These are phyloP conservation scores for Silene noctiflora DNA, from an alignment of 179 eudicot genomes.

Conservation along the genomic window DNA sequence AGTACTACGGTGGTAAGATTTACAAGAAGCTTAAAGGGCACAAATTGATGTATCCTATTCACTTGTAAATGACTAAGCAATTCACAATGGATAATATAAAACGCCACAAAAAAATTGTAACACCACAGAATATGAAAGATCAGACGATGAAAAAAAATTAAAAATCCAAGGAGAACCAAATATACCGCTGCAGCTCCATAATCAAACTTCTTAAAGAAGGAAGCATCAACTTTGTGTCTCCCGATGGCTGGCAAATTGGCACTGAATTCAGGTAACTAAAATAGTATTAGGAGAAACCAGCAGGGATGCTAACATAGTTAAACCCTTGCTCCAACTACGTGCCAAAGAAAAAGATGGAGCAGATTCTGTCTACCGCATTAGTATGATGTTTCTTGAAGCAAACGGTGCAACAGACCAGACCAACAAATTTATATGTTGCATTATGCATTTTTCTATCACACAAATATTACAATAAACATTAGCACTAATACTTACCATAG, in stretches of 20 bases:
- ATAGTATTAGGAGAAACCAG: background rate
- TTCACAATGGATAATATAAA: too few species aligned
- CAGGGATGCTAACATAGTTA: background rate
- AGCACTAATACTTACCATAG: too few species aligned
- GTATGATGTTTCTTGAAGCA: background rate
- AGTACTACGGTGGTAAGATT: too few species aligned
- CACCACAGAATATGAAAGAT: background rate
- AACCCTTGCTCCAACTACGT: background rate
- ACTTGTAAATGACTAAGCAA: too few species aligned
- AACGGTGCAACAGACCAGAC: constrained; percentile 1
- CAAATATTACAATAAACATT: too few species aligned
- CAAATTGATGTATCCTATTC: too few species aligned
- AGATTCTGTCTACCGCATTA: background rate
- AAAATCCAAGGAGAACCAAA: constrained; percentile 12
- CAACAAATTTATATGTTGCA: background rate
- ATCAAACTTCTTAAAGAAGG: constrained; percentile 85
- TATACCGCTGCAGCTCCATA: constrained; percentile 74
- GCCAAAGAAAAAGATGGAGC: background rate
- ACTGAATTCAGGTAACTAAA: constrained; percentile 76
- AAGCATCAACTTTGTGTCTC: constrained; percentile 54
- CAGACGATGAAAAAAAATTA: background rate
- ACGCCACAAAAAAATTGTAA: background rate
- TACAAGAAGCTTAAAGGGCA: too few species aligned
- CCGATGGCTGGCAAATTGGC: constrained; percentile 59
- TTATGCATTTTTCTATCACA: background rate